phyloP scores from a whole-genome alignment of 2,329 filamentous ascomycete species.

The Pseudocercospora ulei region DNA sequence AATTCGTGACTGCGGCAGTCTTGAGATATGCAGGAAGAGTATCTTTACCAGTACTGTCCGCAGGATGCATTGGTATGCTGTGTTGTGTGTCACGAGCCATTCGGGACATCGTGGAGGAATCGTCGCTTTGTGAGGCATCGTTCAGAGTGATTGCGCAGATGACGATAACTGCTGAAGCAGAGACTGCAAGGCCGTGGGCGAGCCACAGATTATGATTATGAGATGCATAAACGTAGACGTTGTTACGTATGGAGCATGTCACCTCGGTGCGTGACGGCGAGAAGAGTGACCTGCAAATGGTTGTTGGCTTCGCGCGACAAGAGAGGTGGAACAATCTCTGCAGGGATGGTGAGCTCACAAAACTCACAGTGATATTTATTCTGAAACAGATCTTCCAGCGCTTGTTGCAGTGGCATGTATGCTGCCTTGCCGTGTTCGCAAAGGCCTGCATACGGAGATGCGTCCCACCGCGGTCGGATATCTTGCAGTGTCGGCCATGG shows the following conservation, averaged over 20 bases:
- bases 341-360: neutral
- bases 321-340: too few relatives aligned
- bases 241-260: neutral
- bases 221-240: neutral
- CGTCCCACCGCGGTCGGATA: neutral
- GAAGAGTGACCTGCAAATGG: neutral
- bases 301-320: too few relatives aligned
- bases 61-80: neutral
- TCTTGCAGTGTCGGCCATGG: neutral
- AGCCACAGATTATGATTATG: neutral
- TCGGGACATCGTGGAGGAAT: neutral
- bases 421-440: neutral
- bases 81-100: neutral
- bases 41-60: neutral
- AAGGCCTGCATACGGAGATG: neutral
- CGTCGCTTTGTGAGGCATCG: neutral
- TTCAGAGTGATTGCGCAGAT: neutral
- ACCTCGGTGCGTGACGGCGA: neutral
- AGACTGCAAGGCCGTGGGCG: neutral
- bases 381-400: neutral
- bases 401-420: neutral
- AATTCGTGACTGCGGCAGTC: neutral
- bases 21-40: neutral
- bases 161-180: neutral
- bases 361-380: neutral